Base-by-base conservation (phyloP, 2,329 filamentous ascomycete genomes). In the Colletotrichum scovillei region DNA sequence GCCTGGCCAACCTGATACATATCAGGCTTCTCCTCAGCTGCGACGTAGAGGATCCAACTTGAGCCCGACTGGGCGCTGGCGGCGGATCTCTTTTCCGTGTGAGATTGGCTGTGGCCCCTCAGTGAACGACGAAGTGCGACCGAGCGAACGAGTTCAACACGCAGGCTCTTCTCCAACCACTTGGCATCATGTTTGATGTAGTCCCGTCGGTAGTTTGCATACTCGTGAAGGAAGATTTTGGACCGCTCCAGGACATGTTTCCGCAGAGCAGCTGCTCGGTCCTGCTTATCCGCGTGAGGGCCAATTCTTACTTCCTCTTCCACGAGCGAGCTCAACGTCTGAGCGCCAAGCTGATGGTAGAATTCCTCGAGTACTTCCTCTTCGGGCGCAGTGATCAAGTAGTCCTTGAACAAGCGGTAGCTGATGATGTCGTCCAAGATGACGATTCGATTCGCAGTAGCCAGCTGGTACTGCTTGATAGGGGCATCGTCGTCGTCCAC, bases 1-100 rank as follows among this genome's bases (percentile, higher is more conserved):
- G 94, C 94, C 77, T 95, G 93, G 70, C 95, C 97, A 76, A 99
- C 92, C 83, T 99, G 95, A 80, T 97, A 98, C 80, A 97, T 90
- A 79, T 98, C 95, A 35, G 91, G 93, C 72, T 90, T 90, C 1
- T 87, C 82, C 35, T 87, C 89, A 11, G 92, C 89, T 4, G 93
- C 92, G 49, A 98, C 91, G 79, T 93, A 97, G n/a, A 98, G 84
- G 5, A 91, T 88, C 80, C 90, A 92, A 19, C 89, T 88, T 22
- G 84, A 84, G 19, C 84, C 83, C 28, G 81, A 87, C 64, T 87
- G 86, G 57, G 88, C 84, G 53, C 90, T 91, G 46, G 92, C 94
- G 28, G 94, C 95, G 22, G 92, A 95, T 78, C 92, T 89, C 80
- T 92, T 95, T 83, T 95, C 93, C 4, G 87, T 92, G 80, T 94